Conservation (phyloP, 2,329 filamentous ascomycete genomes). For the Leptographium galeiforme region DNA sequence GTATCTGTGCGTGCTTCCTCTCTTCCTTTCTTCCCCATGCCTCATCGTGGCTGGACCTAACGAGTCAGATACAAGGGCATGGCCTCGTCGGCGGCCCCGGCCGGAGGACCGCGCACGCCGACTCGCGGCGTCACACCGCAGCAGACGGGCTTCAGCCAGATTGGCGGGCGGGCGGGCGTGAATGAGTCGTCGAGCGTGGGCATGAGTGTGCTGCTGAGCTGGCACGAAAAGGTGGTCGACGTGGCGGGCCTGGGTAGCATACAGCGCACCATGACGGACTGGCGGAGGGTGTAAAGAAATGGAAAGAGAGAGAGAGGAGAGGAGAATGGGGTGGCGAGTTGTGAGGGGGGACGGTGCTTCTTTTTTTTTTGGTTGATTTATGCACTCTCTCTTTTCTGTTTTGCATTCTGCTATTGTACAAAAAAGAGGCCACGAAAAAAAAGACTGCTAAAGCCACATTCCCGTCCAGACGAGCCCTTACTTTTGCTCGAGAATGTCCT, state of each 20-base stretch:
- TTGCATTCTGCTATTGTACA: not conserved
- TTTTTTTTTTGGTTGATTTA: not conserved
- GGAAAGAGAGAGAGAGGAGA: not conserved
- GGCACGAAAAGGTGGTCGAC: slow-evolving; percentile 98
- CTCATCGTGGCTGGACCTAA: not conserved
- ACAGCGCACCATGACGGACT: slow-evolving; percentile 90
- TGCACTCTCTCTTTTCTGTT: not conserved
- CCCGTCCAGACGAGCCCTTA: slow-evolving; percentile 12
- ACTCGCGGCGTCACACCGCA: slow-evolving; percentile 50
- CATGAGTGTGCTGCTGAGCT: slow-evolving; percentile 95
- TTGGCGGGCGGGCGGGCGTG: slow-evolving; percentile 39
- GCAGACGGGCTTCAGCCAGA: slow-evolving; percentile 78
- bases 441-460: not conserved
- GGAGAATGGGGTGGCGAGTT: not conserved
- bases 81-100: slow-evolving; percentile 32
- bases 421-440: too few relatives aligned
- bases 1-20: slow-evolving; percentile 58
- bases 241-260: slow-evolving; percentile 85
- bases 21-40: not conserved
- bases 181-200: slow-evolving; percentile 65
- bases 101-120: slow-evolving; percentile 29
- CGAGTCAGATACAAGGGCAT: slow-evolving; percentile 74
- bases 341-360: not conserved
- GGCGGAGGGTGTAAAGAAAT: slow-evolving; percentile 62
- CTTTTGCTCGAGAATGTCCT: slow-evolving; percentile 54